phyloP scores from a whole-genome alignment of 345 rosid species.

The Erysimum cheiranthoides region DNA sequence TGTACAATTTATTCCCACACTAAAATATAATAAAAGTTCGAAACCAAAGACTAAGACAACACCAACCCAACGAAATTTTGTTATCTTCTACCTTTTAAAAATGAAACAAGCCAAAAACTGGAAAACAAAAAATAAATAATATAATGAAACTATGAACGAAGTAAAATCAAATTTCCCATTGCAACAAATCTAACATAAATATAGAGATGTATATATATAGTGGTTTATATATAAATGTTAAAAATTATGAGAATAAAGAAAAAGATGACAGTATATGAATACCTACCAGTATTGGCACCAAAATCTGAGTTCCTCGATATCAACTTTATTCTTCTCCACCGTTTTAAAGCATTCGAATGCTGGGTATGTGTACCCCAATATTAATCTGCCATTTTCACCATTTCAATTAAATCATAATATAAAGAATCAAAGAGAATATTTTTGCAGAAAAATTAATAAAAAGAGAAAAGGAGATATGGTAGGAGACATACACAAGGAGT shows the following conservation, averaged over 20 bases:
- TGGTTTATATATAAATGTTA: background rate
- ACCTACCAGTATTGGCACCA: conserved; percentile 99
- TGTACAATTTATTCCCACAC: background rate
- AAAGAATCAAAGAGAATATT: background rate
- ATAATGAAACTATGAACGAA: conserved; percentile 1
- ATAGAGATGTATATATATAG: no score
- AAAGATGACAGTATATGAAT: background rate
- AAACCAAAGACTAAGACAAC: conserved; percentile 16
- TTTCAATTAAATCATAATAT: background rate
- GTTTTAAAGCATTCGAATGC: conserved; percentile 87
- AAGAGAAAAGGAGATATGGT: background rate
- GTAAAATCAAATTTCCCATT: background rate
- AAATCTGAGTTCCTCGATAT: conserved; percentile 79
- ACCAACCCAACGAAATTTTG: background rate
- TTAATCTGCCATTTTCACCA: conserved; percentile 56
- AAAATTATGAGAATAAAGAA: background rate
- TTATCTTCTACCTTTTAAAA: background rate
- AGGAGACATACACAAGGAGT: conserved; percentile 58
- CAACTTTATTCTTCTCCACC: conserved; percentile 82
- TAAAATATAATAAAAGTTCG: conserved; percentile 1
- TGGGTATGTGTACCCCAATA: conserved; percentile 91
- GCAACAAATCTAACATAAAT: background rate
- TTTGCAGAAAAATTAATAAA: background rate
- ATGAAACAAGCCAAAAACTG: background rate
- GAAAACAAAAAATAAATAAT: background rate